Conservation (phyloP, 106 monocot species). For the Chionographis japonica region DNA sequence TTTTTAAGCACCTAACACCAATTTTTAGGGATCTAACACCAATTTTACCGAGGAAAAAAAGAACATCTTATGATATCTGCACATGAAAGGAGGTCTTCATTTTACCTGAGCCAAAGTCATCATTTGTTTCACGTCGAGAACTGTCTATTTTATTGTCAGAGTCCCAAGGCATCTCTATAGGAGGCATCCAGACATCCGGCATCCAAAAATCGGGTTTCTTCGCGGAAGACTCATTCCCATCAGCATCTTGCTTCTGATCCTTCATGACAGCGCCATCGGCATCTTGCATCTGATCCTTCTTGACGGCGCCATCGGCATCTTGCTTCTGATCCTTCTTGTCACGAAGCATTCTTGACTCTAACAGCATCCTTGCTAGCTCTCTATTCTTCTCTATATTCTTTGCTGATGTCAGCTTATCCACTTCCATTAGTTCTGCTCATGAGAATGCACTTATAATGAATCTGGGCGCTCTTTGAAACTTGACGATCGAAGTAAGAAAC, state of each 20-base stretch:
- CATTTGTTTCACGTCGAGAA: slow-evolving; percentile 21
- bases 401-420: too few relatives aligned
- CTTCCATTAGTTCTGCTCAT: too few relatives aligned
- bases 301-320: neutral
- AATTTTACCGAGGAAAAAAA: too few relatives aligned
- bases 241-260: neutral
- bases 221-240: slow-evolving; percentile 1
- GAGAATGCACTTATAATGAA: too few relatives aligned
- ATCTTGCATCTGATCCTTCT: too few relatives aligned
- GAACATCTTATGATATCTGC: too few relatives aligned
- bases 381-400: neutral
- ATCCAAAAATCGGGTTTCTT: slow-evolving; percentile 32
- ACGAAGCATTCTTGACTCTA: slow-evolving; percentile 7
- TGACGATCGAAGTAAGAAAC: too few relatives aligned
- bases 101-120: slow-evolving; percentile 33
- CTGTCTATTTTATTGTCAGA: slow-evolving; percentile 74
- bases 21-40: too few relatives aligned
- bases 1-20: too few relatives aligned
- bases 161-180: slow-evolving; percentile 82
- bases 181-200: slow-evolving; percentile 79
- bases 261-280: too few relatives aligned
- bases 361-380: slow-evolving; percentile 18
- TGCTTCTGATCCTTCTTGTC: slow-evolving; percentile 25
- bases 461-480: too few relatives aligned
- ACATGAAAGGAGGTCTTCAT: neutral